Evolutionary conservation across 2,329 filamentous ascomycete species (phyloP).

Genomic region (Hawksworthiomyces lignivorus): DNA sequence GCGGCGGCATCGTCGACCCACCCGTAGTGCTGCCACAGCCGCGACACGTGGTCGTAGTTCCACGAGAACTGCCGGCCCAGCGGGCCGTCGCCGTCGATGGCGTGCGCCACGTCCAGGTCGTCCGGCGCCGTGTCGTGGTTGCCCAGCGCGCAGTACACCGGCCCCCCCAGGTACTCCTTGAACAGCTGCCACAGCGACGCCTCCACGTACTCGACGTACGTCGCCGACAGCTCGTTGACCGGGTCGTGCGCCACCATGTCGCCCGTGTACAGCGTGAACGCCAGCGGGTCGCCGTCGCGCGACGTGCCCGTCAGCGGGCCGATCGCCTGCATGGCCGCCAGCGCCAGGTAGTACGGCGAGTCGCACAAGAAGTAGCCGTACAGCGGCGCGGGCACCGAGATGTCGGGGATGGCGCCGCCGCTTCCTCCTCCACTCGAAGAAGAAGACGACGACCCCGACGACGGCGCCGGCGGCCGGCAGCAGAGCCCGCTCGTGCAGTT

Average conservation of each 20-base stretch:
- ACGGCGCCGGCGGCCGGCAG: constrained; percentile 38
- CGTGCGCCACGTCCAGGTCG: constrained; percentile 46
- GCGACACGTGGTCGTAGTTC: constrained; percentile 42
- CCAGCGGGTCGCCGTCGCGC: constrained; percentile 31
- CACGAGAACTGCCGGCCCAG: constrained; percentile 47
- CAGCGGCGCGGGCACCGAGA: constrained; percentile 40
- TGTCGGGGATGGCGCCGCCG: constrained; percentile 30
- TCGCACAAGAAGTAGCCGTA: constrained; percentile 51
- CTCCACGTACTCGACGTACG: constrained; percentile 47
- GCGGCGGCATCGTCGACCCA: constrained; percentile 36
- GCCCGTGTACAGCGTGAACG: constrained; percentile 52
- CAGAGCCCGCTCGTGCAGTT: constrained; percentile 53
- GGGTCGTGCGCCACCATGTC: constrained; percentile 51
- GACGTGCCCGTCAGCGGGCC: constrained; percentile 48
- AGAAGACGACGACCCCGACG: constrained; percentile 20
- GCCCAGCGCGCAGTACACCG: constrained; percentile 48
- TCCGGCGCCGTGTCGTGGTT: constrained; percentile 50
- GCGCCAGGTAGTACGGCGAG: constrained; percentile 48
- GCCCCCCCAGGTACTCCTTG: constrained; percentile 46
- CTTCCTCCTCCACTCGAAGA: too few species aligned
- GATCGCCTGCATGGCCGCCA: constrained; percentile 48
- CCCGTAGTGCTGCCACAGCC: constrained; percentile 40
- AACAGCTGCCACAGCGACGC: constrained; percentile 45
- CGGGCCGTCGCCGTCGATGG: constrained; percentile 27
- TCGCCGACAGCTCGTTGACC: constrained; percentile 40